phyloP scores from a whole-genome alignment of 257 asterid species.

The Nicotiana otophora region DNA sequence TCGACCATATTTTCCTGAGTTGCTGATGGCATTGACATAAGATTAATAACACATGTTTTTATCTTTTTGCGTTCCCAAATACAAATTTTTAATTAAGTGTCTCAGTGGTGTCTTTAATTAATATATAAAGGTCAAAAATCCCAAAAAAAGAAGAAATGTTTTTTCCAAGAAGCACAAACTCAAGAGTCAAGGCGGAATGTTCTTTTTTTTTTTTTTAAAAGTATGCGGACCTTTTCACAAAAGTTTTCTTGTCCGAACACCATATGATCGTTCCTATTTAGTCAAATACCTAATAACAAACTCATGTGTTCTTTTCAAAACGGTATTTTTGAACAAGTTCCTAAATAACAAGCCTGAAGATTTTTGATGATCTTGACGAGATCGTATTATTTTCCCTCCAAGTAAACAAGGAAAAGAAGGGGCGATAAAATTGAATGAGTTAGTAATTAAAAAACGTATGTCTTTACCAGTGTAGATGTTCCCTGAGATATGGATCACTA shows the following conservation, averaged over 20 bases:
- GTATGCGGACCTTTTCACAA: neutral
- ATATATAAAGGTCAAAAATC: neutral
- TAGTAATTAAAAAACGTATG: neutral
- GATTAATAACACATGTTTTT: neutral
- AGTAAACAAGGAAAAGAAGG: neutral
- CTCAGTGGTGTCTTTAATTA: neutral
- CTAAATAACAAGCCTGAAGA: no score
- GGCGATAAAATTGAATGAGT: neutral
- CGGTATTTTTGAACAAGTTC: no score
- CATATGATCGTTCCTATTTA: neutral
- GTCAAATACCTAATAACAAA: no score
- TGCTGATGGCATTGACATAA: neutral
- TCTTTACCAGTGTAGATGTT: constrained; percentile 41
- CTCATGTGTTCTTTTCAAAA: no score
- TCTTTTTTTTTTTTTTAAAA: no score
- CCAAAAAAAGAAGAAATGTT: no score
- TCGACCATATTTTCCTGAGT: neutral
- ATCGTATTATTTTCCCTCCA: neutral
- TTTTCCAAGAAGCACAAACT: neutral
- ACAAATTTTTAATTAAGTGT: neutral
- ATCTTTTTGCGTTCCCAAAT: neutral
- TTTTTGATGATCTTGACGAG: no score
- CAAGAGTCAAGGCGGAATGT: neutral
- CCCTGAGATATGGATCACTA: constrained; percentile 44
- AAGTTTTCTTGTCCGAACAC: neutral